phyloP scores from a whole-genome alignment of 768 basidiomycete species.

The Paxillus ammoniavirescens region DNA sequence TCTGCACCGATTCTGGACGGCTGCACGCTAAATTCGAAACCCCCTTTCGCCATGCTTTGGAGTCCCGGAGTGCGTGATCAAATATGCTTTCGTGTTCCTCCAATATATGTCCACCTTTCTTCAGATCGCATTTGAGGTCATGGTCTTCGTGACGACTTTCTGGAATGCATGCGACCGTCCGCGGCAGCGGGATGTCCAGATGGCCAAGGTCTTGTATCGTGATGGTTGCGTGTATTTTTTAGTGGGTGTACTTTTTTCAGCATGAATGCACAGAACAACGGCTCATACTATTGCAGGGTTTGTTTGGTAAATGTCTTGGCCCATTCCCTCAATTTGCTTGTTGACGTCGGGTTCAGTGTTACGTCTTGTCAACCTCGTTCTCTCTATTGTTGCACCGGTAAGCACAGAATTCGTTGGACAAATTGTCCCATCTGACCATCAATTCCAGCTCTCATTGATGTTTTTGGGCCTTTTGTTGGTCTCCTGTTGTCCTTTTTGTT shows the following conservation, averaged over 20 bases:
- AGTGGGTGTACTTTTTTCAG: slow-evolving; percentile 10
- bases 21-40: slow-evolving; percentile 20
- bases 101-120: neutral
- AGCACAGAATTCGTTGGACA: neutral
- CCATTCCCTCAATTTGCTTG: no score
- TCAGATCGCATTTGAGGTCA: slow-evolving; percentile 30
- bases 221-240: slow-evolving; percentile 29
- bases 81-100: neutral
- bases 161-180: slow-evolving; percentile 33
- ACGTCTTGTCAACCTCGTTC: slow-evolving; percentile 20
- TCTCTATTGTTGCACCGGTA: slow-evolving; percentile 23
- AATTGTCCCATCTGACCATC: neutral
- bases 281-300: slow-evolving; percentile 12
- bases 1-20: slow-evolving; percentile 11
- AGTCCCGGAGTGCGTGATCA: slow-evolving; percentile 22
- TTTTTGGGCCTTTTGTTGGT: slow-evolving; percentile 24
- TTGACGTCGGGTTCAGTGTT: slow-evolving; percentile 11
- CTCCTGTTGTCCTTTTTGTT: neutral
- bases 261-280: neutral
- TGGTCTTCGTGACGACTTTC: slow-evolving; percentile 26
- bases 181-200: slow-evolving; percentile 7
- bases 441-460: slow-evolving; percentile 14
- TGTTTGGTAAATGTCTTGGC: slow-evolving; percentile 21
- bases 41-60: slow-evolving; percentile 26
- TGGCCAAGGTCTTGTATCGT: slow-evolving; percentile 27